Conservation (phyloP, 106 monocot genomes). For the Hemerocallis citrina region DNA sequence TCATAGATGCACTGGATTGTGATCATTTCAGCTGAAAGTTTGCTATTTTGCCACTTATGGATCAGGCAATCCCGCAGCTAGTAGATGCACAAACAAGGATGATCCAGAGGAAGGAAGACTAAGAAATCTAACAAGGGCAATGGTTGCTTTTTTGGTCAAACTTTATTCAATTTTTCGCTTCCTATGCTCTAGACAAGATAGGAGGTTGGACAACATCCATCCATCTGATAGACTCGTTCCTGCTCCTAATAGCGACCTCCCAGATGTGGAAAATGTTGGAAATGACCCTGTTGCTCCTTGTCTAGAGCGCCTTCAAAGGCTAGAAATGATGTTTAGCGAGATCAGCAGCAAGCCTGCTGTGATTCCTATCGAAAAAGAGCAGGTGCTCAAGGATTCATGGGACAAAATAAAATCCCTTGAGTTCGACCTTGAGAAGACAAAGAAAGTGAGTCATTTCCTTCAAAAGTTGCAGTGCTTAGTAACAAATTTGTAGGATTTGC, state of each 20-base stretch:
- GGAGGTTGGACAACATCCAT: constrained; percentile 11
- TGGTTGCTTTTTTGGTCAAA: constrained; percentile 43
- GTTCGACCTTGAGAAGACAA: constrained; percentile 83
- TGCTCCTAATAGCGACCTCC: neutral
- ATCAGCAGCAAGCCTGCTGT: constrained; percentile 48
- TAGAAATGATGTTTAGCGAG: constrained; percentile 49
- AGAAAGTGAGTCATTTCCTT: constrained; percentile 41
- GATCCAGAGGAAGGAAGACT: constrained; percentile 19
- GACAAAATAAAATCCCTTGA: constrained; percentile 83
- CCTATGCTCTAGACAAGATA: constrained; percentile 14
- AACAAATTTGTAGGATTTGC: neutral
- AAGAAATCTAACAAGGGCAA: constrained; percentile 16
- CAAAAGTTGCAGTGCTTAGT: neutral
- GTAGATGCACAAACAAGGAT: constrained; percentile 12
- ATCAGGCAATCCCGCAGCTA: constrained; percentile 19
- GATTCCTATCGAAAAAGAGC: constrained; percentile 80
- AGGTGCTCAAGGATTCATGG: constrained; percentile 77
- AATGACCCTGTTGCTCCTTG: constrained; percentile 48
- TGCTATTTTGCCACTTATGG: too few relatives aligned
- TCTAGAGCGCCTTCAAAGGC: constrained; percentile 64
- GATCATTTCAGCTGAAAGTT: neutral
- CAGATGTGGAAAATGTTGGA: constrained; percentile 10
- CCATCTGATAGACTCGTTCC: constrained; percentile 12
- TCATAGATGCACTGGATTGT: neutral
- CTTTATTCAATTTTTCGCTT: constrained; percentile 39